A percentile compares a stretch with the other conserved stretches of the same genome.
Evolutionary conservation across 2,329 filamentous ascomycete species (phyloP).

Genomic region (Alternaria viburni): DNA sequence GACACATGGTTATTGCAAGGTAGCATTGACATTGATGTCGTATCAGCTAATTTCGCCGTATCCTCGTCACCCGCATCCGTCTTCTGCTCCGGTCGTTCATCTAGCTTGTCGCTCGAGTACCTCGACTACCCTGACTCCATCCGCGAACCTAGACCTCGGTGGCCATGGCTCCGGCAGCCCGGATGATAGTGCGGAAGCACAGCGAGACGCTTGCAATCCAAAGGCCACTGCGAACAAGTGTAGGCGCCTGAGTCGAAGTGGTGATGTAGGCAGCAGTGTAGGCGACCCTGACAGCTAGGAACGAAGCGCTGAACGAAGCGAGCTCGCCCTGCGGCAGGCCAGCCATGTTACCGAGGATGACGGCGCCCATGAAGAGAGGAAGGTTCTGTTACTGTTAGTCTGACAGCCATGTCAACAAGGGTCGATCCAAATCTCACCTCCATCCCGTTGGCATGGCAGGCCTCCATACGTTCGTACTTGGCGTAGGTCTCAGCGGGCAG

Average conservation of each 20-base stretch:
- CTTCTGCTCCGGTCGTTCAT: not conserved
- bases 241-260: slow-evolving; percentile 30
- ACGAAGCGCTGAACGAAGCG: slow-evolving; percentile 45
- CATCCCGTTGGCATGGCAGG: slow-evolving; percentile 55
- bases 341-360: slow-evolving; percentile 53
- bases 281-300: slow-evolving; percentile 43
- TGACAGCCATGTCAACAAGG: not conserved
- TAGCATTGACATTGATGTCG: not conserved
- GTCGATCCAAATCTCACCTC: slow-evolving; percentile 32
- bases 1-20: not conserved
- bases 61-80: not conserved
- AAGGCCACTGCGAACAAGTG: slow-evolving; percentile 24
- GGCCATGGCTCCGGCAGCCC: slow-evolving; percentile 31
- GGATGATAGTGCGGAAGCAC: slow-evolving; percentile 30
- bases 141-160: not conserved
- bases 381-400: slow-evolving; percentile 41
- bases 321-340: slow-evolving; percentile 42
- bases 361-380: slow-evolving; percentile 53
- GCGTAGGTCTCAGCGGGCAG: slow-evolving; percentile 48
- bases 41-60: not conserved
- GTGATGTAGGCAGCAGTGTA: slow-evolving; percentile 50
- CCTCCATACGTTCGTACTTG: slow-evolving; percentile 53
- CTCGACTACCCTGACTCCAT: not conserved
- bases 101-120: not conserved
- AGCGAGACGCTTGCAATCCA: slow-evolving; percentile 26